phyloP scores from a whole-genome alignment of 2,329 filamentous ascomycete species.

The Aspergillus pseudoviridinutans region DNA sequence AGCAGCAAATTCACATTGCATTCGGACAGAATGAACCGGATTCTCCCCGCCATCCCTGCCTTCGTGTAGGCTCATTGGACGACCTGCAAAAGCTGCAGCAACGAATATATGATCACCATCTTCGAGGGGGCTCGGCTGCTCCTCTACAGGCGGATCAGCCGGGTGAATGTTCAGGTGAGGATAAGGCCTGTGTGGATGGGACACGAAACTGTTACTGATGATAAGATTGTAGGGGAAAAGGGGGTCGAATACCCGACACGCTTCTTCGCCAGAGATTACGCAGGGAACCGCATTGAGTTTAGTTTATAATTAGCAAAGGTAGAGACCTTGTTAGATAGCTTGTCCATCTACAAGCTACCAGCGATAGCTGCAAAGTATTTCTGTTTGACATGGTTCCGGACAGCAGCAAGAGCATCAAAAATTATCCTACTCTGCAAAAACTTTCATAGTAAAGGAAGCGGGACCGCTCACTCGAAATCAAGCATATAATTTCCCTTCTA shows the following conservation, averaged over 20 bases:
- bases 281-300: slow-evolving; percentile 54
- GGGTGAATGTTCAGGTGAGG: slow-evolving; percentile 44
- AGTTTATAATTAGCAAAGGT: slow-evolving; percentile 34
- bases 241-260: slow-evolving; percentile 58
- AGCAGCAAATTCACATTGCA: slow-evolving; percentile 57
- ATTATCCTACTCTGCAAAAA: no score
- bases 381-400: no score
- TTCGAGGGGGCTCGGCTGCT: slow-evolving; percentile 46
- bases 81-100: slow-evolving; percentile 47
- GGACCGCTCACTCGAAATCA: no score
- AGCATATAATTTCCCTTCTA: no score
- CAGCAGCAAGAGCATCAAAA: no score
- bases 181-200: neutral
- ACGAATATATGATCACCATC: slow-evolving; percentile 51
- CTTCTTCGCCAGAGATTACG: slow-evolving; percentile 60
- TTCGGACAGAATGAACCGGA: slow-evolving; percentile 39
- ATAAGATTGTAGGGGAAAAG: slow-evolving; percentile 41
- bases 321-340: no score
- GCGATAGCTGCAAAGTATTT: no score
- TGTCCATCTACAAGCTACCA: no score
- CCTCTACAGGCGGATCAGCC: slow-evolving; percentile 55
- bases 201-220: slow-evolving; percentile 2
- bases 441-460: no score
- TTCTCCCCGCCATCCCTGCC: slow-evolving; percentile 56
- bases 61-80: slow-evolving; percentile 48